A percentile compares a stretch with the other conserved stretches of the same genome.
Evolutionary conservation across 129 eudicot species (phyloP).

Genomic region (Flaveria robusta): DNA sequence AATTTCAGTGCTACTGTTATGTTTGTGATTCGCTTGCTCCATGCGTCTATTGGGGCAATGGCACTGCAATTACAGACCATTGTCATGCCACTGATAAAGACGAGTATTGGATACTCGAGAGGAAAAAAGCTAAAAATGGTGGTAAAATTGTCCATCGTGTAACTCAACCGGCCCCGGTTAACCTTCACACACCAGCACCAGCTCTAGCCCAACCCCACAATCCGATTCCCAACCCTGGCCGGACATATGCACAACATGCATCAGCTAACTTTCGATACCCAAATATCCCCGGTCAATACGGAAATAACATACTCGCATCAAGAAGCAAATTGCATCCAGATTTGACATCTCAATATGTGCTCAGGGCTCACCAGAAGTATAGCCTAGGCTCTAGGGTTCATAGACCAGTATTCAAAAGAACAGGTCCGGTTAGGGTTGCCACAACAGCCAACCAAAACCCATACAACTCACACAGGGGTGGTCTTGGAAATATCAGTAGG

Average conservation of each 20-base stretch:
- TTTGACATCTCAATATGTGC: conserved; percentile 35
- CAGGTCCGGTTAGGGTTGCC: conserved; percentile 30
- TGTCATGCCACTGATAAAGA: conserved; percentile 46
- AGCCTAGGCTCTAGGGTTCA: conserved; percentile 29
- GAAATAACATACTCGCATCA: conserved; percentile 38
- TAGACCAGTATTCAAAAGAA: conserved; percentile 38
- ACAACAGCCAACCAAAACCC: conserved; percentile 17
- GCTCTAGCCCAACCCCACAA: conserved; percentile 22
- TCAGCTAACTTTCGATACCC: conserved; percentile 26
- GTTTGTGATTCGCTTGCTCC: conserved; percentile 50
- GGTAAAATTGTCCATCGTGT: conserved; percentile 25
- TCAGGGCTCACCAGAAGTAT: conserved; percentile 11
- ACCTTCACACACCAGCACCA: conserved; percentile 25
- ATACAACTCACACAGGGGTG: conserved; percentile 21
- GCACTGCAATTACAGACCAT: conserved; percentile 37
- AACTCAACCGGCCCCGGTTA: not conserved
- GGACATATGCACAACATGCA: conserved; percentile 28
- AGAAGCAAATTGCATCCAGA: conserved; percentile 44
- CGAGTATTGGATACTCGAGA: conserved; percentile 25
- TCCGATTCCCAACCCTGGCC: conserved; percentile 32
- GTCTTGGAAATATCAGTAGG: conserved; percentile 20
- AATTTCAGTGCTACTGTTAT: conserved; percentile 50
- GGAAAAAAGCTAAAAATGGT: conserved; percentile 36
- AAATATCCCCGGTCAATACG: conserved; percentile 29
- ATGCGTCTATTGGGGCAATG: conserved; percentile 44